These are phyloP conservation scores for Nakaseomyces kungkrabaensis DNA, from an alignment of 1,139 yeast species.

Conservation along the genomic window DNA sequence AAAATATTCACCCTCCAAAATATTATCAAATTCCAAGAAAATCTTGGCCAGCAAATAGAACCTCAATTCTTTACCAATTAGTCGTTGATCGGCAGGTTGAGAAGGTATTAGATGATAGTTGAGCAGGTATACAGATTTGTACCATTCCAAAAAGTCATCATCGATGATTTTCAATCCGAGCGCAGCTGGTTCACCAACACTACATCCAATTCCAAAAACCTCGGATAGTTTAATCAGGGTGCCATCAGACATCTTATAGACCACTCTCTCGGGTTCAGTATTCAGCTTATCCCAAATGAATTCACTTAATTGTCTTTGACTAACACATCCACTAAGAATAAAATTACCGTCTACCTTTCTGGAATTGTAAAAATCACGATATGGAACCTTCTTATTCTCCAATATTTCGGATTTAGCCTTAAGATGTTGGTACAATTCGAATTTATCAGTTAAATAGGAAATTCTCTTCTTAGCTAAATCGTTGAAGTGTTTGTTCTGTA, in stretches of 20 bases:
- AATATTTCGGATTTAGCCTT: constrained; percentile 24
- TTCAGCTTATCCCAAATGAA: constrained; percentile 82
- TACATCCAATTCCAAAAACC: constrained; percentile 14
- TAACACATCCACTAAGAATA: constrained; percentile 95
- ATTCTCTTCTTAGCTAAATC: constrained; percentile 19
- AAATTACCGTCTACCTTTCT: constrained; percentile 96
- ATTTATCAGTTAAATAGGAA: constrained; percentile 21
- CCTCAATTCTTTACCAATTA: constrained; percentile 14
- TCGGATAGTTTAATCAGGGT: constrained; percentile 14
- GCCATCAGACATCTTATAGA: constrained; percentile 12
- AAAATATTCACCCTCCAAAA: constrained; percentile 24
- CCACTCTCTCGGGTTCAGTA: constrained; percentile 21
- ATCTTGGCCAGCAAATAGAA: constrained; percentile 20
- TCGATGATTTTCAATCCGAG: constrained; percentile 26
- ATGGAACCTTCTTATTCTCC: constrained; percentile 58
- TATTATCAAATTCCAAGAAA: constrained; percentile 25
- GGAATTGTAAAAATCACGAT: constrained; percentile 91
- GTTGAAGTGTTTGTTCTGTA: constrained; percentile 13
- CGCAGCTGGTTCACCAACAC: constrained; percentile 9
- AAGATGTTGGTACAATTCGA: constrained; percentile 25
- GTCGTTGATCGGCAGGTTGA: constrained; percentile 6
- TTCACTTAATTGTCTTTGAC: constrained; percentile 86
- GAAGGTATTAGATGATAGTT: constrained; percentile 17
- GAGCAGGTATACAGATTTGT: constrained; percentile 17
- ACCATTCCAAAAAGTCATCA: constrained; percentile 27